Evolutionary conservation across 257 asterid genomes (phyloP).

Genomic region (Lithospermum erythrorhizon): DNA sequence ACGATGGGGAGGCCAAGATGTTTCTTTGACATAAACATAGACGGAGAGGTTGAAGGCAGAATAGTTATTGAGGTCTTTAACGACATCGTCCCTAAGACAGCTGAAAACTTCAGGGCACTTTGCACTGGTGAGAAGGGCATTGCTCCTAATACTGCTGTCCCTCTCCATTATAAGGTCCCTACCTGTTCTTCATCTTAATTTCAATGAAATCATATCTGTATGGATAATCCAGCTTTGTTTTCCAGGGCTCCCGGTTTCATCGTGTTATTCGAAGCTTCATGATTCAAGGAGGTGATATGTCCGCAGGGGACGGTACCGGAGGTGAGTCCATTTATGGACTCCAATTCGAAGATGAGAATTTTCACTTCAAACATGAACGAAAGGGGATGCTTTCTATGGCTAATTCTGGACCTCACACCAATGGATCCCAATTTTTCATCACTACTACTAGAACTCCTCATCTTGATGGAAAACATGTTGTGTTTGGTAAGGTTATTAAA

Average conservation of each 20-base stretch:
- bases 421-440: conserved; percentile 88
- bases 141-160: conserved; percentile 69
- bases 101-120: conserved; percentile 94
- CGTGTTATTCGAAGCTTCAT: conserved; percentile 86
- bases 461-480: conserved; percentile 85
- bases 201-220: too few species aligned
- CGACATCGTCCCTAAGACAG: conserved; percentile 84
- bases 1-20: conserved; percentile 46
- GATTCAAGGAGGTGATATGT: conserved; percentile 93
- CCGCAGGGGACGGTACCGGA: conserved; percentile 91
- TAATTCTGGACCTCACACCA: conserved; percentile 76
- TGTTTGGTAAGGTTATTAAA: conserved; percentile 79
- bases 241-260: conserved; percentile 69
- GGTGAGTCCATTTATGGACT: conserved; percentile 90
- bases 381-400: conserved; percentile 95
- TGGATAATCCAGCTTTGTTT: conserved; percentile 6
- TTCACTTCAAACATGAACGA: conserved; percentile 77
- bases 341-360: conserved; percentile 84
- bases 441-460: conserved; percentile 87
- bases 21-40: conserved; percentile 72
- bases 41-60: conserved; percentile 88
- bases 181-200: too few species aligned
- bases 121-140: conserved; percentile 96
- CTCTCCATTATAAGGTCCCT: conserved; percentile 82
- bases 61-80: conserved; percentile 61